Evolutionary conservation across 805 yeast genomes (phyloP), one percentile per base, ranked within the genome.

Genomic region (Wickerhamomyces canadensis): DNA sequence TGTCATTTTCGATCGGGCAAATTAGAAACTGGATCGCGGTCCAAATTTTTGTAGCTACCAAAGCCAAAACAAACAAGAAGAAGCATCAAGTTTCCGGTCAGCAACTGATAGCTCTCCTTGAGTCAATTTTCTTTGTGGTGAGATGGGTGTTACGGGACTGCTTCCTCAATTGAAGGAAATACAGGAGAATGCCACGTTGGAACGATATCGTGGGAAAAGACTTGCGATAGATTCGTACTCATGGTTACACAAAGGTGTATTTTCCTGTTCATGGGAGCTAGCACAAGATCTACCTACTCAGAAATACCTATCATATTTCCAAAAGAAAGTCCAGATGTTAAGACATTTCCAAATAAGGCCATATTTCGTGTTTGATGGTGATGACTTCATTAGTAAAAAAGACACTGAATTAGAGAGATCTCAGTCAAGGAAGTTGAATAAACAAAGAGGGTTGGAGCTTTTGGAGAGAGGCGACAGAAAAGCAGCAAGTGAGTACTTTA

Each of bases 191-290:
- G 69, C 74, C 2, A 61, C 80, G 2, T 61, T 89, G 32, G 70
- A 72, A 38, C 62, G 72, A 25, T 85, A 77, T 56, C 61, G 76
- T 12, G 96, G 96, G 1, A 70, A 80, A 51, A 78, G 84, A 0
- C 62, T 89, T 30, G 99, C 95, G 0, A 80, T 93, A n/a, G 99
- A 93, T 55, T 89, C 95, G 0, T 93, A 87, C 54, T 88, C 96
- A 1, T 93, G 99, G 99, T 72, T 93, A 5, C 99, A 93, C 60
- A 75, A 85, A 45, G 89, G 93, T 5, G 79, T 85, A 4, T 73
- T 80, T 35, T 66, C 86, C 14, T 89, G 98, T 60, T 84, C 97
- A 0, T 76, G 73, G 60, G 96, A 93, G 34, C 63, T 93, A 33
- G 86, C 87, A 8, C 65, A 74, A 35, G 84, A 76, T 10, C 58